These are phyloP conservation scores for Cercophora newfieldiana DNA, from an alignment of 495 filamentous ascomycete species.

Conservation along the genomic window DNA sequence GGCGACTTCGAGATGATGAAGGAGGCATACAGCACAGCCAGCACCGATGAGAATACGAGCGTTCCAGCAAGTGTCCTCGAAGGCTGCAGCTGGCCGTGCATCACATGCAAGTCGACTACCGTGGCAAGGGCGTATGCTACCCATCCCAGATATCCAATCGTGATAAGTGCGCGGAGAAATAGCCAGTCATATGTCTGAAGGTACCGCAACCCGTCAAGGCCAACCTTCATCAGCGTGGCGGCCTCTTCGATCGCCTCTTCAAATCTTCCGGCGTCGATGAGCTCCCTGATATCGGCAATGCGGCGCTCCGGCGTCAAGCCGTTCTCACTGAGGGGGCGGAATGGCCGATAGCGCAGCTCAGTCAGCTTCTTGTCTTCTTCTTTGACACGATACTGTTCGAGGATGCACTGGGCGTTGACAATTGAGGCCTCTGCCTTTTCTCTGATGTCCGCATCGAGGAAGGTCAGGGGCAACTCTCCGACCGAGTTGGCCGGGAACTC, in stretches of 20 bases:
- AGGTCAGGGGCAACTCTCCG: conserved; percentile 85
- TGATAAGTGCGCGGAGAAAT: conserved; percentile 91
- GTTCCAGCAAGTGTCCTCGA: conserved; percentile 62
- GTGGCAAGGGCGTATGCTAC: conserved; percentile 92
- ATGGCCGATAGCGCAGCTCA: conserved; percentile 77
- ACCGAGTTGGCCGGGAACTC: conserved; percentile 97
- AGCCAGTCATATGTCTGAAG: conserved; percentile 96
- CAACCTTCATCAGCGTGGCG: conserved; percentile 70
- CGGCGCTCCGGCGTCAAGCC: conserved; percentile 65
- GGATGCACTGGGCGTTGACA: conserved; percentile 82
- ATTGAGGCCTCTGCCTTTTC: conserved; percentile 84
- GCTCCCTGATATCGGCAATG: conserved; percentile 62
- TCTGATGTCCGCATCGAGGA: conserved; percentile 65
- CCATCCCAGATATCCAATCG: conserved; percentile 93
- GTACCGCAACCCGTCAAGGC: conserved; percentile 85
- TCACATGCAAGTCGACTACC: conserved; percentile 84
- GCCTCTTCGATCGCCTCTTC: conserved; percentile 76
- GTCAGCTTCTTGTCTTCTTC: conserved; percentile 78
- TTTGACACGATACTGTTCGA: conserved; percentile 97
- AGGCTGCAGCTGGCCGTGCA: conserved; percentile 69
- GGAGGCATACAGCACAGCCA: conserved; percentile 73
- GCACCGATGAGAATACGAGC: conserved; percentile 70
- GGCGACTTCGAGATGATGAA: conserved; percentile 79
- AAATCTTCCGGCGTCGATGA: conserved; percentile 66
- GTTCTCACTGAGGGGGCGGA: conserved; percentile 57